Conservation (phyloP, 352 stramenopile genomes). For the Phytopythium helicoides region DNA sequence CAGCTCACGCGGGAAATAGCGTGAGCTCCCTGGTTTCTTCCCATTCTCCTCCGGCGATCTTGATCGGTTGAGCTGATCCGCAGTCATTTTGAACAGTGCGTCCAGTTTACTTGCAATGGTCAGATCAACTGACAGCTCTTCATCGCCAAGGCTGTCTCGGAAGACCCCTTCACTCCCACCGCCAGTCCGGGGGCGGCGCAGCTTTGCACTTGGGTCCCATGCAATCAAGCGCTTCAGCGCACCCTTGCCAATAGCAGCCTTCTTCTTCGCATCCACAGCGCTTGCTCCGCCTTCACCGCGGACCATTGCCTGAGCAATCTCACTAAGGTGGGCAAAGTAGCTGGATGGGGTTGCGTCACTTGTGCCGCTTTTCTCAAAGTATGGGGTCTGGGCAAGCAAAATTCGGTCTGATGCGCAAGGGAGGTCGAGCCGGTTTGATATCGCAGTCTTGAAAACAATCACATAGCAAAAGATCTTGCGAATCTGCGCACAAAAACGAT, state of each 20-base stretch:
- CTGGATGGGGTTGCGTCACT: slow-evolving; percentile 33
- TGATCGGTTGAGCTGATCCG: slow-evolving; percentile 56
- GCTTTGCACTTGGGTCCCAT: slow-evolving; percentile 61
- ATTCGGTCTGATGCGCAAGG: slow-evolving; percentile 72
- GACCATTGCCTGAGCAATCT: slow-evolving; percentile 70
- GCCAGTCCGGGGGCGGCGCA: slow-evolving; percentile 35
- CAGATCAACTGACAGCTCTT: slow-evolving; percentile 80
- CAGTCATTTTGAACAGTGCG: slow-evolving; percentile 85
- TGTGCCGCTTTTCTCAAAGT: slow-evolving; percentile 48
- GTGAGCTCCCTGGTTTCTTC: neutral
- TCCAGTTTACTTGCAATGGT: slow-evolving; percentile 82
- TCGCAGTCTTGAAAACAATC: slow-evolving; percentile 80
- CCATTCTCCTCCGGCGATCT: slow-evolving; percentile 7
- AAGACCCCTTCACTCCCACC: slow-evolving; percentile 55
- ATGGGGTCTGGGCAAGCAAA: slow-evolving; percentile 67
- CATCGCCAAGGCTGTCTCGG: slow-evolving; percentile 68
- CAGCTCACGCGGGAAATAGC: slow-evolving; percentile 62
- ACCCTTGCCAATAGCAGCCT: slow-evolving; percentile 37
- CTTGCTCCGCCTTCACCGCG: slow-evolving; percentile 16
- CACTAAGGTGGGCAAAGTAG: slow-evolving; percentile 72
- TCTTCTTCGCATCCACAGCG: slow-evolving; percentile 42
- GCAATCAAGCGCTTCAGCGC: slow-evolving; percentile 55
- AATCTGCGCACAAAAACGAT: slow-evolving; percentile 35
- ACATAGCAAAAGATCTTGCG: slow-evolving; percentile 86
- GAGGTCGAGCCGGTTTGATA: slow-evolving; percentile 72